Percentiles rank a stretch among this genome's conserved stretches.
These are phyloP conservation scores for Blastomyces percursus DNA, from an alignment of 2,329 filamentous ascomycete species.

Conservation along the genomic window DNA sequence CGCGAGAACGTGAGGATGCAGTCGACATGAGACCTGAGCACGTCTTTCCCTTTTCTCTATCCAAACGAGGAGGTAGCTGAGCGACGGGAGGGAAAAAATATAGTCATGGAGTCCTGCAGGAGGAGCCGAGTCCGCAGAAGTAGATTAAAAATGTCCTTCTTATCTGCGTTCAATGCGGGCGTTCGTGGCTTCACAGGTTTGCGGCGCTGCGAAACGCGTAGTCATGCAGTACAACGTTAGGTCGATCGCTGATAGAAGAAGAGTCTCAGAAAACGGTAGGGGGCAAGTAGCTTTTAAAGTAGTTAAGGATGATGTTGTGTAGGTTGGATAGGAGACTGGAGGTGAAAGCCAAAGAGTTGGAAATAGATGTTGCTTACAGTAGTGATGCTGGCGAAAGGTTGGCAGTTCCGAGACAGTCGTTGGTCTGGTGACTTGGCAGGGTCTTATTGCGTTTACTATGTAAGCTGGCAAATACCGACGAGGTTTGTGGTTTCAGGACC, in stretches of 20 bases:
- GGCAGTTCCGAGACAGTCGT: not conserved
- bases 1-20: conserved; percentile 35
- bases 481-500: not conserved
- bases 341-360: not conserved
- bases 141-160: not conserved
- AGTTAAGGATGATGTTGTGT: not conserved
- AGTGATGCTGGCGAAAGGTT: not conserved
- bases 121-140: not conserved
- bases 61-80: conserved; percentile 18
- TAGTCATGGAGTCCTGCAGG: conserved; percentile 1
- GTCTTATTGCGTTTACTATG: not conserved
- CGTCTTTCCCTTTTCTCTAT: conserved; percentile 14
- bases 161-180: not conserved
- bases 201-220: not conserved
- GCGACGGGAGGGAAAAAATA: conserved; percentile 12
- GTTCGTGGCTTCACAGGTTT: not conserved
- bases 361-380: not conserved
- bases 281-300: not conserved
- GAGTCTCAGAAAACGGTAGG: not conserved
- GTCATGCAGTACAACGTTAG: not conserved
- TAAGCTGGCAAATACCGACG: not conserved
- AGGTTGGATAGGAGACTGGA: not conserved
- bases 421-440: not conserved
- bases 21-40: conserved; percentile 32
- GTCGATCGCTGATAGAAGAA: not conserved